phyloP scores from a whole-genome alignment of 176 grass and related monocot genomes.

The Saccharum officinarum region DNA sequence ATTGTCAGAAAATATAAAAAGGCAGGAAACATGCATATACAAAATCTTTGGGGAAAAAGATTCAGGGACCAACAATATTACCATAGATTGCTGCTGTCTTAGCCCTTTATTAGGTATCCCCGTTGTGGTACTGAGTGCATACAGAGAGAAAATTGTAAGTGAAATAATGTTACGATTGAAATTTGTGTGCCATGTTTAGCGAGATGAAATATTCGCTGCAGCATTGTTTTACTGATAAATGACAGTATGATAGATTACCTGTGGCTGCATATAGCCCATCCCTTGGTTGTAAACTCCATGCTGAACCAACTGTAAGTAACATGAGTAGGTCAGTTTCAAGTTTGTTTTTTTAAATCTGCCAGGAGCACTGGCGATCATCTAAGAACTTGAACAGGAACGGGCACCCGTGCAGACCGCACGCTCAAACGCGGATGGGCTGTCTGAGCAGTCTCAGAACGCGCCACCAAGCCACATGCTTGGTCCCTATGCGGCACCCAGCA shows the following conservation, averaged over 20 bases:
- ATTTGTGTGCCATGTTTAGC: constrained; percentile 12
- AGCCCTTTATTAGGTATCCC: constrained; percentile 42
- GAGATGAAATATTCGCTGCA: constrained; percentile 12
- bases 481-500: not conserved
- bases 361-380: not conserved
- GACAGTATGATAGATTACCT: constrained; percentile 48
- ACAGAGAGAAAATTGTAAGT: constrained; percentile 13
- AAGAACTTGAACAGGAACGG: not conserved
- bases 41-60: not conserved
- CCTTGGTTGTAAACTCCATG: constrained; percentile 80
- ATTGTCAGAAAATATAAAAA: constrained; percentile 30
- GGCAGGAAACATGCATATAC: not conserved
- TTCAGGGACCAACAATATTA: constrained; percentile 23
- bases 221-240: constrained; percentile 14
- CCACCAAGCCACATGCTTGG: not conserved
- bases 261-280: constrained; percentile 96
- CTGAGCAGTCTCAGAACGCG: not conserved
- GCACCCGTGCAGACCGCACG: not conserved
- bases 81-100: constrained; percentile 18
- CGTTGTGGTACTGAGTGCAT: constrained; percentile 64
- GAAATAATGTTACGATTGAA: constrained; percentile 9
- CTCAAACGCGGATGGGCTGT: not conserved
- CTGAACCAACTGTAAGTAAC: constrained; percentile 64
- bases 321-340: constrained; percentile 20
- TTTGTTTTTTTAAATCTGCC: not conserved